Percentiles rank a stretch among this genome's conserved stretches.
These are phyloP conservation scores for Aspergillus sp. DNA, from an alignment of 2,329 filamentous ascomycete species.

Conservation along the genomic window DNA sequence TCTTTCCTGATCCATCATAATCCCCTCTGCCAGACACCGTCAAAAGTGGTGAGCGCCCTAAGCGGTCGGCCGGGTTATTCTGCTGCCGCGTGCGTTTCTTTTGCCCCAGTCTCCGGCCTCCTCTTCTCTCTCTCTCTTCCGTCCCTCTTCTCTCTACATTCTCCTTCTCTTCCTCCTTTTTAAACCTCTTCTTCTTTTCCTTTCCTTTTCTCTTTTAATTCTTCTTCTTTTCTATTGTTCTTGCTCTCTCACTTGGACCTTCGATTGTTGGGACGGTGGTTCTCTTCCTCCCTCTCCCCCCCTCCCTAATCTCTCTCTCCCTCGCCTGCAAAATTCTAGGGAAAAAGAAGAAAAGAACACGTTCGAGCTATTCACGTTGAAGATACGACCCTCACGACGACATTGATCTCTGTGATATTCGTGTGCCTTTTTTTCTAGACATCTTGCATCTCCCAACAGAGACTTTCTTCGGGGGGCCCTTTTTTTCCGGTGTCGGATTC, in stretches of 20 bases:
- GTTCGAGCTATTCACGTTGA: constrained; percentile 5
- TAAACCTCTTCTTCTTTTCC: constrained; percentile 5
- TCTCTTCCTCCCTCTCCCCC: neutral
- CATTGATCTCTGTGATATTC: constrained; percentile 6
- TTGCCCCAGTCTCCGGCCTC: constrained; percentile 1
- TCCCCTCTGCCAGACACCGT: too few relatives aligned
- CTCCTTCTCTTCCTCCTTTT: constrained; percentile 3
- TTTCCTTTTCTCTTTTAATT: constrained; percentile 8
- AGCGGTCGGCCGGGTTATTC: neutral
- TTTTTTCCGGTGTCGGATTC: constrained; percentile 7
- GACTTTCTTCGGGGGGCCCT: constrained; percentile 7
- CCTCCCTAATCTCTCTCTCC: neutral
- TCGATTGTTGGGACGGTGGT: neutral
- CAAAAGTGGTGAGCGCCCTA: too few relatives aligned
- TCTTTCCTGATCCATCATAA: neutral
- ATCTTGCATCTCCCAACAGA: constrained; percentile 2
- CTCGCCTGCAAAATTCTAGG: constrained; percentile 2
- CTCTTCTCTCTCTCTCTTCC: constrained; percentile 3
- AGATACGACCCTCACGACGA: constrained; percentile 13
- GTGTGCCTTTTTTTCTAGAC: constrained; percentile 2
- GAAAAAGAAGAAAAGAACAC: constrained; percentile 4
- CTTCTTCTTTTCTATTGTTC: constrained; percentile 5
- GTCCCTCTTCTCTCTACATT: neutral
- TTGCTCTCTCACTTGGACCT: neutral
- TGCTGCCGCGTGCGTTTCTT: neutral